These are phyloP conservation scores for Paecilomyces fulvus DNA, from an alignment of 2,329 filamentous ascomycete species.

Conservation along the genomic window DNA sequence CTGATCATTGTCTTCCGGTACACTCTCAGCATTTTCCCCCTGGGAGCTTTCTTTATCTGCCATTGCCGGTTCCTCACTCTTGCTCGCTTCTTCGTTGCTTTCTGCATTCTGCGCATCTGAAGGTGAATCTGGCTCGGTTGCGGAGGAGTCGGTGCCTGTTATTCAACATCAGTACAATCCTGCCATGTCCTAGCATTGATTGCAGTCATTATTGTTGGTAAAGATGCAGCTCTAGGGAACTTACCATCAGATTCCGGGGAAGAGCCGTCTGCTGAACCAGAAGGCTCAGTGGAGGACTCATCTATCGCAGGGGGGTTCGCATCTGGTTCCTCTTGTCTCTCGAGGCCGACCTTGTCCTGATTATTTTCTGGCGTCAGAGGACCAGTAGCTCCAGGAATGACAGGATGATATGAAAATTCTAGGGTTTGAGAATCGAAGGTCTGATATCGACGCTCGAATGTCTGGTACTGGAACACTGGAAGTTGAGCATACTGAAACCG, in stretches of 20 bases:
- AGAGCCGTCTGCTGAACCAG: slow-evolving; percentile 17
- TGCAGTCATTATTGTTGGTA: not conserved
- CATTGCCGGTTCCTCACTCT: slow-evolving; percentile 8
- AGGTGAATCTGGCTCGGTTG: not conserved
- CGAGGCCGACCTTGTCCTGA: slow-evolving; percentile 27
- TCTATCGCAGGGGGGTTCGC: slow-evolving; percentile 11
- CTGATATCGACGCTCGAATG: slow-evolving; percentile 35
- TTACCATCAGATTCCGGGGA: slow-evolving; percentile 22
- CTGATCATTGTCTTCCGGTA: not conserved
- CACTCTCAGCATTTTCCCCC: not conserved
- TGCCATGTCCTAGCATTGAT: not conserved
- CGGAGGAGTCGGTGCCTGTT: not conserved
- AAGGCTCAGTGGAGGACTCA: slow-evolving; percentile 7
- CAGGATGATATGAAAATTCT: slow-evolving; percentile 29
- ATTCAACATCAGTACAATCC: not conserved
- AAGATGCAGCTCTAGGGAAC: slow-evolving; percentile 4
- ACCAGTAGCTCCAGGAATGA: slow-evolving; percentile 22
- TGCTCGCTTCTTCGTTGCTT: slow-evolving; percentile 3
- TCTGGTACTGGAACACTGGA: slow-evolving; percentile 36
- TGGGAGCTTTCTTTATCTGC: slow-evolving; percentile 8
- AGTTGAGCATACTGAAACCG: slow-evolving; percentile 36
- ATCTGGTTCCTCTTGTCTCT: slow-evolving; percentile 22
- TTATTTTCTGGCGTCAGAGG: slow-evolving; percentile 28
- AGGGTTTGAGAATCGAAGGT: slow-evolving; percentile 33
- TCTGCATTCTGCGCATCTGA: slow-evolving; percentile 5